These are phyloP conservation scores for Nicotiana obtusifolia DNA, from an alignment of 257 asterid species.

Conservation along the genomic window DNA sequence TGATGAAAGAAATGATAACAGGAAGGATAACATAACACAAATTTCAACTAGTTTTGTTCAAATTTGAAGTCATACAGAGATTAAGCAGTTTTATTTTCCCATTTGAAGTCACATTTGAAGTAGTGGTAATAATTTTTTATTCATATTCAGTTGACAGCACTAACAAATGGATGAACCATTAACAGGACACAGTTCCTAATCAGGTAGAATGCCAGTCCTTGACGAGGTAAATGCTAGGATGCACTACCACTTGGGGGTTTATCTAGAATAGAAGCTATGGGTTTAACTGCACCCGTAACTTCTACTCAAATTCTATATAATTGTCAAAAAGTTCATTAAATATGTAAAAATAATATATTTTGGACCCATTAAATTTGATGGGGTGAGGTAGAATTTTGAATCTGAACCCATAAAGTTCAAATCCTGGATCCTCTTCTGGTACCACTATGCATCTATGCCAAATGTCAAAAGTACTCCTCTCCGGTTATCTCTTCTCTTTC, in stretches of 20 bases:
- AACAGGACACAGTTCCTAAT: background rate
- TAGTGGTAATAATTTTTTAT: background rate
- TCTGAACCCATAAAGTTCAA: no score
- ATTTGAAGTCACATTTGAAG: background rate
- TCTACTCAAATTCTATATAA: no score
- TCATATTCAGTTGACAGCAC: background rate
- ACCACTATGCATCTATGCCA: background rate
- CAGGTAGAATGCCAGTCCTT: background rate
- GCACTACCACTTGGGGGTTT: no score
- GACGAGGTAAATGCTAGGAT: background rate
- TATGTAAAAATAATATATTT: no score
- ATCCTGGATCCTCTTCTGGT: background rate
- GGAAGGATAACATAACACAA: background rate
- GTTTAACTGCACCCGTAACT: no score
- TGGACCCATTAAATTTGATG: no score
- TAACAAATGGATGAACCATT: background rate
- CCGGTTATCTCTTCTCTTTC: background rate
- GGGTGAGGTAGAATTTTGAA: no score
- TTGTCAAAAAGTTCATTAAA: no score
- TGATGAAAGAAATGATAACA: conserved; percentile 8
- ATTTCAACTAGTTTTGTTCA: background rate
- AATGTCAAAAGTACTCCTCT: background rate
- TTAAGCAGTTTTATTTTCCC: background rate
- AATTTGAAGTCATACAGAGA: background rate
- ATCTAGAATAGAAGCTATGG: no score